Conservation (phyloP, 495 filamentous ascomycete genomes). For the Monascus purpureus region DNA sequence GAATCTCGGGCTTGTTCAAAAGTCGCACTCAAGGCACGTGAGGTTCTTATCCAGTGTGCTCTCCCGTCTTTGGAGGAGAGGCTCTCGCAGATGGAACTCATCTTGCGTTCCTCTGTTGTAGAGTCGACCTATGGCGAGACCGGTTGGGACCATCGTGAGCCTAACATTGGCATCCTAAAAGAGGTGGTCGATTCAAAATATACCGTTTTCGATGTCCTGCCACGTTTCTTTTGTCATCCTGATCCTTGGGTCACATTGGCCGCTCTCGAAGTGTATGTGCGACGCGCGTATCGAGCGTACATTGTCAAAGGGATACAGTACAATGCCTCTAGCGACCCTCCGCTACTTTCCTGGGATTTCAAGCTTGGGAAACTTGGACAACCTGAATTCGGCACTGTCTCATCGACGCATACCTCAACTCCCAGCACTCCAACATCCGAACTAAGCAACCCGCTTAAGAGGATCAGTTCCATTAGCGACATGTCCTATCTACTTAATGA, state of each 20-base stretch:
- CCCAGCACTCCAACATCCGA: conserved; percentile 67
- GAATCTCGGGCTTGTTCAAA: conserved; percentile 85
- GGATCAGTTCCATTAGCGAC: conserved; percentile 88
- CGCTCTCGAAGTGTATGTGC: conserved; percentile 89
- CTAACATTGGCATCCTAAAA: conserved; percentile 72
- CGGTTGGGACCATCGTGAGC: conserved; percentile 92
- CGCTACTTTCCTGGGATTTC: conserved; percentile 91
- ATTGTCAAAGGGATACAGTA: conserved; percentile 79
- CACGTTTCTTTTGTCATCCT: conserved; percentile 83
- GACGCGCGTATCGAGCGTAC: conserved; percentile 93
- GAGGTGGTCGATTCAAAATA: conserved; percentile 98
- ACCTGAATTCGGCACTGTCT: conserved; percentile 69
- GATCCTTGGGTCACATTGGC: conserved; percentile 93
- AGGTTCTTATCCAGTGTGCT: conserved; percentile 92
- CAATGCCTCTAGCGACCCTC: conserved; percentile 60
- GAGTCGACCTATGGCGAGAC: conserved; percentile 95
- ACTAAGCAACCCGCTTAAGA: conserved; percentile 51
- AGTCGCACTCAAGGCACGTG: conserved; percentile 91
- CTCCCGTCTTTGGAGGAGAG: conserved; percentile 92
- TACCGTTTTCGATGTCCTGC: conserved; percentile 92
- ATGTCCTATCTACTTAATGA: conserved; percentile 72
- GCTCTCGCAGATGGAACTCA: conserved; percentile 94
- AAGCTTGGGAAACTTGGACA: conserved; percentile 80
- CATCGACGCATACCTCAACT: conserved; percentile 63
- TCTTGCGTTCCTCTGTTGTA: conserved; percentile 90